A percentile compares a stretch with the other conserved stretches of the same genome.
Evolutionary conservation across 2,329 filamentous ascomycete species (phyloP).

Genomic region (Penicillium sp.): DNA sequence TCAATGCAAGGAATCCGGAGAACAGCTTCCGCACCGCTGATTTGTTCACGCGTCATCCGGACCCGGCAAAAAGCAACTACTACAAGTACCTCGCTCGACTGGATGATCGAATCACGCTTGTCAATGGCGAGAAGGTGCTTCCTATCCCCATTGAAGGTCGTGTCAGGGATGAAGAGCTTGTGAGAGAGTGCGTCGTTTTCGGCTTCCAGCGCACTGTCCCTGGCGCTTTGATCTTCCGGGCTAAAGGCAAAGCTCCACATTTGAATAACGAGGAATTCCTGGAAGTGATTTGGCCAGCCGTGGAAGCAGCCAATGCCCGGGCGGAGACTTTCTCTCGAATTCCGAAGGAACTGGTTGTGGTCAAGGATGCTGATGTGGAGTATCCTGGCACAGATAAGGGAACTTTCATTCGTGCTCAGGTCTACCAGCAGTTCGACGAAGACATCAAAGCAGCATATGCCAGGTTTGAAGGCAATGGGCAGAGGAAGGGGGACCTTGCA

Average conservation of each 20-base stretch:
- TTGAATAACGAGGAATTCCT: constrained; percentile 43
- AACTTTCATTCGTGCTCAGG: constrained; percentile 51
- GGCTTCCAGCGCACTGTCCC: constrained; percentile 49
- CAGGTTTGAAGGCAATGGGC: constrained; percentile 42
- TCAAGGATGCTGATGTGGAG: constrained; percentile 43
- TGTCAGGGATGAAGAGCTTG: constrained; percentile 49
- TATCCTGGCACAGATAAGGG: constrained; percentile 55
- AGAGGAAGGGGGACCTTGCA: constrained; percentile 15
- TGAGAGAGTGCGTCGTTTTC: constrained; percentile 56
- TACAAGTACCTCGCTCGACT: constrained; percentile 43
- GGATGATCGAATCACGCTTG: constrained; percentile 46
- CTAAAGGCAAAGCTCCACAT: constrained; percentile 51
- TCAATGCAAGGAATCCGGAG: constrained; percentile 39
- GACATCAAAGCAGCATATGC: constrained; percentile 47
- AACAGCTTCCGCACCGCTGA: constrained; percentile 57
- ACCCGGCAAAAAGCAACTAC: constrained; percentile 35
- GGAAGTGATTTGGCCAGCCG: constrained; percentile 44
- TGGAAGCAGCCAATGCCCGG: constrained; percentile 49
- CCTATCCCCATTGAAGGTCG: constrained; percentile 50
- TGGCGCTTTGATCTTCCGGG: constrained; percentile 46
- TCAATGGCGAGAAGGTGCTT: constrained; percentile 49
- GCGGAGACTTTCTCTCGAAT: constrained; percentile 53
- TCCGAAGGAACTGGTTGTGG: constrained; percentile 50
- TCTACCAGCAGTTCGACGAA: constrained; percentile 47
- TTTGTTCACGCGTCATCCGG: constrained; percentile 44